Base-by-base conservation (phyloP, 2,329 filamentous ascomycete species). In the Aspergillus persii region DNA sequence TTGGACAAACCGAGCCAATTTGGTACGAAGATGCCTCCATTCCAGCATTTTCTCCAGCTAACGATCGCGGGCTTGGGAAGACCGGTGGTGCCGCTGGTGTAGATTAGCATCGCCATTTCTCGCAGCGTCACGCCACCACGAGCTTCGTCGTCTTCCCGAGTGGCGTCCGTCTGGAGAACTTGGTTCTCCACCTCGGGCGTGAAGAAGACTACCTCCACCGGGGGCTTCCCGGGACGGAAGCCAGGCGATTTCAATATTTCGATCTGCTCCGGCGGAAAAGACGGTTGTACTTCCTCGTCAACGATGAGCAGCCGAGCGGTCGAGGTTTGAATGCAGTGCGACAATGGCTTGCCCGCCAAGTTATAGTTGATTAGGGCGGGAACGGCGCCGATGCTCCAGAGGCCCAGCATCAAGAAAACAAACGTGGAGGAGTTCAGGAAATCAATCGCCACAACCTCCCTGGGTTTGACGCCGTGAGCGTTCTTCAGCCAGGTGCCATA, bases 321-420 rank as follows among this genome's bases (percentile, higher is more conserved):
- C 2, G 90, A 89, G 1, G 86, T 85, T 63, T 82, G 84, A 49
- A 96, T 80, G 65, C 90, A 94, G 74, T 96, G 92, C 3, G 84
- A 74, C 61, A 96, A 79, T 0, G 91, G 82, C 30, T 88, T 85
- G 11, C 87, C 88, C 0, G 84, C 82, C 52, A 96, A 78, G 71
- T 95, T 95, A 76, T 93, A 94, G 76, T 96, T 96, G 77, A 96
- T 89, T 67, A 95, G 91, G 0, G 92, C 92, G 0, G 92, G 91
- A 57, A 87, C 87, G 0, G 90, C 92, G 9, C 92, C 92, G 59
- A 96, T 86, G 31, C 88, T 86, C 91, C 91, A 96, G 33, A 96
- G 76, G 0, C 88, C 92, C 56, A 93, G 80, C 82, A 88, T 85
- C 8, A 96, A 63, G 71, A 93, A 90, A 30, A 94, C 69, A 68